These are phyloP conservation scores for Tolypocladium endophyticum DNA, from an alignment of 2,329 filamentous ascomycete genomes.

Conservation along the genomic window DNA sequence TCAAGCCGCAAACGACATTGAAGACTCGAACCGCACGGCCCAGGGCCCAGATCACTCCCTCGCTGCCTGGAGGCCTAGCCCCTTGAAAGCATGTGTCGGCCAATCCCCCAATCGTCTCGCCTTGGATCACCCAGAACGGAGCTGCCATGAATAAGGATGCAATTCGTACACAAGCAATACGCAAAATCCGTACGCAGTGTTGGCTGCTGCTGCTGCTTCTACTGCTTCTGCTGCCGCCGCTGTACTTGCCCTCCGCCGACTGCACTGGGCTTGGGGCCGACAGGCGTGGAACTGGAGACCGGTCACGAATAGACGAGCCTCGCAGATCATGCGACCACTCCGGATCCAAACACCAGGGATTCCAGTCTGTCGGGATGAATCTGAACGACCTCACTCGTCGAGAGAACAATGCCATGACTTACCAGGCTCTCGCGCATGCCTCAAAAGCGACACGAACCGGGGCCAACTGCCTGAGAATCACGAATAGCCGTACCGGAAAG, in stretches of 20 bases:
- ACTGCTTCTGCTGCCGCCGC: too few relatives aligned
- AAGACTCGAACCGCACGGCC: not conserved
- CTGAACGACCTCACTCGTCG: not conserved
- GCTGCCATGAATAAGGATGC: not conserved
- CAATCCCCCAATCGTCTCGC: not conserved
- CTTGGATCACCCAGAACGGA: not conserved
- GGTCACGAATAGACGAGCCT: not conserved
- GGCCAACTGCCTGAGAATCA: not conserved
- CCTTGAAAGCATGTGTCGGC: not conserved
- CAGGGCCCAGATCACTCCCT: not conserved
- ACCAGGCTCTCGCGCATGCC: not conserved
- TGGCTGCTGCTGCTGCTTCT: too few relatives aligned
- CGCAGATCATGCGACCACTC: not conserved
- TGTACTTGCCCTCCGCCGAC: not conserved
- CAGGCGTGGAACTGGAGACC: not conserved
- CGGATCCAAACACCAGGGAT: slow-evolving; percentile 2
- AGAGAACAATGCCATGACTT: not conserved
- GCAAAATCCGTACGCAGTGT: not conserved
- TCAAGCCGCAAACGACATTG: slow-evolving; percentile 1
- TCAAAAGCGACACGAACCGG: not conserved
- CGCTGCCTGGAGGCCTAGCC: too few relatives aligned
- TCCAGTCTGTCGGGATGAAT: slow-evolving; percentile 4
- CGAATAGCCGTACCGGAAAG: not conserved
- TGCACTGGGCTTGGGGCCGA: not conserved
- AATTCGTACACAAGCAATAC: not conserved